Evolutionary conservation across 106 monocot genomes (phyloP).

Genomic region (Dendrobium huoshanense): DNA sequence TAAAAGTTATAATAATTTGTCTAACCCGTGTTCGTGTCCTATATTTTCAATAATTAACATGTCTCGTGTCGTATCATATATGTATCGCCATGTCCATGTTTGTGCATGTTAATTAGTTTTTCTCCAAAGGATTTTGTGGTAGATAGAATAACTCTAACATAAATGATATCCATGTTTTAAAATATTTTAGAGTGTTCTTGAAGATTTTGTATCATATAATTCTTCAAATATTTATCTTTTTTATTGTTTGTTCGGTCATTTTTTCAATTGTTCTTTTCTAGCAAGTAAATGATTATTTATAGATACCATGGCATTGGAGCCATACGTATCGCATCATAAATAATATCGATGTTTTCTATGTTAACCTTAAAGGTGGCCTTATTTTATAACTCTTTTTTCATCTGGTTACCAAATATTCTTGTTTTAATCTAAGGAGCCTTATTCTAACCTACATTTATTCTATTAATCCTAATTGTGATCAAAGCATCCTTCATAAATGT

Average conservation of each 20-base stretch:
- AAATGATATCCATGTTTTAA: background rate
- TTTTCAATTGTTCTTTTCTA: background rate
- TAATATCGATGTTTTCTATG: background rate
- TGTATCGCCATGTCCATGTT: too few species aligned
- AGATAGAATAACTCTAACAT: background rate
- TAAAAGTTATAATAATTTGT: too few species aligned
- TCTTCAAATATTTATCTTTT: background rate
- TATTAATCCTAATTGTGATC: background rate
- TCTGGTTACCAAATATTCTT: too few species aligned
- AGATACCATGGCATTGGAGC: background rate
- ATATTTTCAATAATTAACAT: too few species aligned
- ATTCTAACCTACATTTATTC: background rate
- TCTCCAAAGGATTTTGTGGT: background rate
- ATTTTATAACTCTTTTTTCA: too few species aligned
- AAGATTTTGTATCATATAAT: background rate
- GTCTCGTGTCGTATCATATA: too few species aligned
- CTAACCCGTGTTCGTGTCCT: too few species aligned
- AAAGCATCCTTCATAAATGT: background rate
- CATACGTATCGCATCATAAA: background rate
- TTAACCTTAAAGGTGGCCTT: background rate
- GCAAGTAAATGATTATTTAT: background rate
- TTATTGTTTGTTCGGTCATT: background rate
- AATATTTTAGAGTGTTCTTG: background rate
- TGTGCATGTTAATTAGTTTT: background rate
- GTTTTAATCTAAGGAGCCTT: too few species aligned